Evolutionary conservation across 495 filamentous ascomycete species (phyloP), one percentile per base, ranked within the genome.

Genomic region (Hypomontagnella submonticulosa): DNA sequence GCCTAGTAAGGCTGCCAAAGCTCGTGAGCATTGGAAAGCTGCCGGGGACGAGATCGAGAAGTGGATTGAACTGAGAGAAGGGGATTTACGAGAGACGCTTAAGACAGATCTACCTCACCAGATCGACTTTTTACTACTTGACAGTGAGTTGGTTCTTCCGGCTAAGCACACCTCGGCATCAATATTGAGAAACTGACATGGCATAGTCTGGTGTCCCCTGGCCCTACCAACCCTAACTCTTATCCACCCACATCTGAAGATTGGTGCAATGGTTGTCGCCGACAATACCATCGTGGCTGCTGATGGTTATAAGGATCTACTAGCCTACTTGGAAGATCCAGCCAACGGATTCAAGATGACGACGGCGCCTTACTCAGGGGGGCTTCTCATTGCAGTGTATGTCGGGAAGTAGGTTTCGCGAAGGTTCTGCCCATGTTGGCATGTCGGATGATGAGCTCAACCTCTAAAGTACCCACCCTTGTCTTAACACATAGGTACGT

Each of bases 81-180:
- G 84, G 1, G 81, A 87, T 73, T 48, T 88, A 41, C 73, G 77
- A 3, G 79, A 86, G 61, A 86, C 83, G 0, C 58, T 88, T 3
- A 77, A 73, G 67, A 63, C 51, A 2, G 70, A 72, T 18, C 42
- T 84, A 43, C 71, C 74, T 3, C 4, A 86, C 0, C 43, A 78
- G 6, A 69, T 87, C 12, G 84, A 86, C 55, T 70, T 86, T 32
- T 57, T 87, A 15, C 67, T 87, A 4, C 74, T 87, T 13, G 85
- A 87, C 65, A 85, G 84, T 87, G 12, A 67, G 70, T 57, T 38
- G n/a, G 7, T 44, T n/a, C 36, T 18, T 10, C 0, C 8, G 4
- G 3, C 51, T 12, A 49, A 36, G 32, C 16, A 4, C 47, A 6
- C 51, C 43, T 40, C 19, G 36, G 9, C 49, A 23, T 43, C 12